Evolutionary conservation across 495 filamentous ascomycete species (phyloP).

Genomic region (Cetradonia linearis): DNA sequence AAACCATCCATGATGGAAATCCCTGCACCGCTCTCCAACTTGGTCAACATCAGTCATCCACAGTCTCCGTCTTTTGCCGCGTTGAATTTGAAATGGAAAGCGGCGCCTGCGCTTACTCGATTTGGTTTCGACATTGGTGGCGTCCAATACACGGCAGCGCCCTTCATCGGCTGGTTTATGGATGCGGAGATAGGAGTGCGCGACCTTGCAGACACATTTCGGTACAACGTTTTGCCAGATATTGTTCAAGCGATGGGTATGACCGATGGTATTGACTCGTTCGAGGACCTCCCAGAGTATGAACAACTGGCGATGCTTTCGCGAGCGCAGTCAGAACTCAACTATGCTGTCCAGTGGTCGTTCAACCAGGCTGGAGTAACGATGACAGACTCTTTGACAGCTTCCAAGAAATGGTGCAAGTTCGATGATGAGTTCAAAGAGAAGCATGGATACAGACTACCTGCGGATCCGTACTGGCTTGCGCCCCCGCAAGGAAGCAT

Average conservation of each 20-base stretch:
- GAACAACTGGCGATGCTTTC: constrained; percentile 20
- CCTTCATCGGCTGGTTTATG: constrained; percentile 28
- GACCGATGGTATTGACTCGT: constrained; percentile 11
- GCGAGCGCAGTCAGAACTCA: constrained; percentile 25
- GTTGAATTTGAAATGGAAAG: constrained; percentile 23
- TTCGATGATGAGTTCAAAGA: constrained; percentile 24
- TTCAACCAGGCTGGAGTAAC: constrained; percentile 20
- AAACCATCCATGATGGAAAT: constrained; percentile 22
- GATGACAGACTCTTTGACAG: constrained; percentile 24
- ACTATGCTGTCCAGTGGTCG: constrained; percentile 25
- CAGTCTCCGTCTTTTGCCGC: constrained; percentile 19
- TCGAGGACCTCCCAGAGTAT: constrained; percentile 25
- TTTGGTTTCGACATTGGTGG: constrained; percentile 28
- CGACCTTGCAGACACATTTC: constrained; percentile 22
- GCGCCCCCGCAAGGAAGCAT: constrained; percentile 27
- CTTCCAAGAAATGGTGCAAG: constrained; percentile 22
- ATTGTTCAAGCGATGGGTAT: constrained; percentile 17
- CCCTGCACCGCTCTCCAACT: constrained; percentile 12
- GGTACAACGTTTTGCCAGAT: constrained; percentile 22
- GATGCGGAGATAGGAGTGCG: constrained; percentile 25
- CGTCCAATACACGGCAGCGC: constrained; percentile 27
- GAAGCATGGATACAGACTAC: constrained; percentile 23
- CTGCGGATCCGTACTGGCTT: constrained; percentile 27
- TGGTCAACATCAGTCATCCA: constrained; percentile 24
- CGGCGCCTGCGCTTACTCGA: constrained; percentile 21